Percentiles rank a stretch among this genome's conserved stretches.
phyloP scores from a whole-genome alignment of 2,329 filamentous ascomycete genomes.

The Cryphonectria parasitica region DNA sequence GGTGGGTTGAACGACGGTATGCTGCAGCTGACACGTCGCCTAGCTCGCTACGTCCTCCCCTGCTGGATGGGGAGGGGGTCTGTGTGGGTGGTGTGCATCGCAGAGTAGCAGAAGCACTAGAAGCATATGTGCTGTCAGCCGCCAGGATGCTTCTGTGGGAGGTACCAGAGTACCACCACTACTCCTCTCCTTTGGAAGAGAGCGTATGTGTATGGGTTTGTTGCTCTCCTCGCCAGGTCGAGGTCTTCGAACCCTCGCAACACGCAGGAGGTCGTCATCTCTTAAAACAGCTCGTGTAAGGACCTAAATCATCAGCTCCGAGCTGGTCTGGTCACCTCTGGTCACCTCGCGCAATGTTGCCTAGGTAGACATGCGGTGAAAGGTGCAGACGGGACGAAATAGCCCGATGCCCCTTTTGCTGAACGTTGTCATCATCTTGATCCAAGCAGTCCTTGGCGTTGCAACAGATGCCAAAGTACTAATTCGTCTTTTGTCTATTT shows the following conservation, averaged over 20 bases:
- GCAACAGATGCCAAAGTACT: background rate
- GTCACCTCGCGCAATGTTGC: background rate
- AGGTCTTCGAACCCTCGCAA: background rate
- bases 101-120: background rate
- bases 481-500: background rate
- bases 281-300: background rate
- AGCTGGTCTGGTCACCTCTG: background rate
- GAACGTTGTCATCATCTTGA: background rate
- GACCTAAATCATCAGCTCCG: background rate
- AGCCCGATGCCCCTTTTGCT: background rate
- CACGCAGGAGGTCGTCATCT: background rate
- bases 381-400: background rate
- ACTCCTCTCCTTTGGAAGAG: background rate
- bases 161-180: background rate
- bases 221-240: background rate
- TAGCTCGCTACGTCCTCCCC: background rate
- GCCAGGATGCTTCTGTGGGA: background rate
- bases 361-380: background rate
- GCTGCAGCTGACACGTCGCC: background rate
- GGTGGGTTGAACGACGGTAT: background rate
- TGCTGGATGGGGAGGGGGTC: background rate
- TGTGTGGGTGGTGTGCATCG: background rate
- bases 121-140: slow-evolving; percentile 1
- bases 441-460: background rate
- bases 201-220: background rate